Conservation (phyloP, 495 filamentous ascomycete genomes). For the Penicillium turbatum region DNA sequence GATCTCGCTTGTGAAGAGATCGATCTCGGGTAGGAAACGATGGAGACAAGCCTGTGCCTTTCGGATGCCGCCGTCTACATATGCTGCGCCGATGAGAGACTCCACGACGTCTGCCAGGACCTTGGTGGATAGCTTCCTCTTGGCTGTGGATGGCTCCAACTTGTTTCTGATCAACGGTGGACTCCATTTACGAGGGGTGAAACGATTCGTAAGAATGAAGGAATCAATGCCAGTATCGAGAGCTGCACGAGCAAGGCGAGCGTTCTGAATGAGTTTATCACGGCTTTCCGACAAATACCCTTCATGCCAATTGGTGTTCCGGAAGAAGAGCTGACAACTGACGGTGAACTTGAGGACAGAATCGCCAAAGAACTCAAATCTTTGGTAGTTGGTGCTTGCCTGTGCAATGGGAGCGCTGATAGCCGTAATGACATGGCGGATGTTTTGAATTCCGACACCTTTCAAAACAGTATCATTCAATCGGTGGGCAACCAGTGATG, state of each 20-base stretch:
- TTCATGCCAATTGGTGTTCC: slow-evolving; percentile 70
- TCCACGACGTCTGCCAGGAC: slow-evolving; percentile 88
- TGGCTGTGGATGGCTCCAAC: slow-evolving; percentile 4
- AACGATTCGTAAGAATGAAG: slow-evolving; percentile 67
- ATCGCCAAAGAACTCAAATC: slow-evolving; percentile 87
- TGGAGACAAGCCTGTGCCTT: slow-evolving; percentile 63
- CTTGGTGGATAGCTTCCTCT: slow-evolving; percentile 62
- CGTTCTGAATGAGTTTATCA: slow-evolving; percentile 69
- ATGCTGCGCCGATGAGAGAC: slow-evolving; percentile 75
- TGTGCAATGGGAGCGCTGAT: slow-evolving; percentile 62
- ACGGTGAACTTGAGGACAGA: slow-evolving; percentile 75
- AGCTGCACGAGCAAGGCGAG: slow-evolving; percentile 60
- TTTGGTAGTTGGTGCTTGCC: slow-evolving; percentile 69
- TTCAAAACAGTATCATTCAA: slow-evolving; percentile 59
- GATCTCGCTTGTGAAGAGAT: slow-evolving; percentile 18
- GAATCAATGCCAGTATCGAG: slow-evolving; percentile 58
- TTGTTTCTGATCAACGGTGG: slow-evolving; percentile 56
- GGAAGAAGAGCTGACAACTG: slow-evolving; percentile 61
- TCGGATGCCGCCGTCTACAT: slow-evolving; percentile 57
- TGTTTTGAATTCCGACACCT: slow-evolving; percentile 49
- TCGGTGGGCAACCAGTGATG: slow-evolving; percentile 56
- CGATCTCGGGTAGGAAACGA: slow-evolving; percentile 59
- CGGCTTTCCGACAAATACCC: slow-evolving; percentile 67
- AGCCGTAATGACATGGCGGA: slow-evolving; percentile 63
- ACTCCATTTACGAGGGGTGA: slow-evolving; percentile 68